Conservation (phyloP, 805 yeast species). For the Deakozyma indianensis region DNA sequence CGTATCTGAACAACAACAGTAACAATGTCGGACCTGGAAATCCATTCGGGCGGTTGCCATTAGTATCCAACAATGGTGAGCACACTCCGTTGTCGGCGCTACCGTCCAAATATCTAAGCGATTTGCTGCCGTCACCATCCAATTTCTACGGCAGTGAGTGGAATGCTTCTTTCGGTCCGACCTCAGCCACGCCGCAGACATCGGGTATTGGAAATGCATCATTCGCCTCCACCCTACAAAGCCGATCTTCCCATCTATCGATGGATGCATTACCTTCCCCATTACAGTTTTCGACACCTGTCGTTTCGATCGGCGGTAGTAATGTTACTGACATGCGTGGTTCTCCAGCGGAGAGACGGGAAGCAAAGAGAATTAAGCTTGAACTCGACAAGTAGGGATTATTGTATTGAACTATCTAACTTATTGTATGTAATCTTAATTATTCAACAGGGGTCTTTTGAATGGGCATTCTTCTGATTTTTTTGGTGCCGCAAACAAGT, state of each 20-base stretch:
- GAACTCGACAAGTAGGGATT: conserved; percentile 2
- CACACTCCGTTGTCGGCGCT: conserved; percentile 58
- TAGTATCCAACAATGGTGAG: conserved; percentile 29
- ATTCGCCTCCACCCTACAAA: conserved; percentile 5
- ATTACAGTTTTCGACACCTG: conserved; percentile 3
- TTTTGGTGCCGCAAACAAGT: too few species aligned
- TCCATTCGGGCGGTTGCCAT: conserved; percentile 19
- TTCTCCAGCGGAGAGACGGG: conserved; percentile 5
- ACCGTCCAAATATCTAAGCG: conserved; percentile 58
- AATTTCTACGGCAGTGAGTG: conserved; percentile 53
- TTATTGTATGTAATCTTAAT: too few species aligned
- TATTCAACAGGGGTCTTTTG: too few species aligned
- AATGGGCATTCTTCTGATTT: too few species aligned
- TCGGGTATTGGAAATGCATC: conserved; percentile 10
- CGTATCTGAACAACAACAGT: conserved; percentile 13
- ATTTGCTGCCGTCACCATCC: conserved; percentile 71
- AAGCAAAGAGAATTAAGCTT: conserved; percentile 3
- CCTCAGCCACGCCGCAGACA: conserved; percentile 3
- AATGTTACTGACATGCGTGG: neutral
- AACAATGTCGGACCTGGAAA: conserved; percentile 20
- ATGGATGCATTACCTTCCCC: conserved; percentile 4
- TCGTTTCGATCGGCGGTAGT: neutral
- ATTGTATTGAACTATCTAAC: conserved; percentile 1
- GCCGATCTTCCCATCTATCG: conserved; percentile 4
- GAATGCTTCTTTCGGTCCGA: conserved; percentile 28